These are phyloP conservation scores for Backusella sp. DNA, from an alignment of 192 early-diverging fungal species.

Conservation along the genomic window DNA sequence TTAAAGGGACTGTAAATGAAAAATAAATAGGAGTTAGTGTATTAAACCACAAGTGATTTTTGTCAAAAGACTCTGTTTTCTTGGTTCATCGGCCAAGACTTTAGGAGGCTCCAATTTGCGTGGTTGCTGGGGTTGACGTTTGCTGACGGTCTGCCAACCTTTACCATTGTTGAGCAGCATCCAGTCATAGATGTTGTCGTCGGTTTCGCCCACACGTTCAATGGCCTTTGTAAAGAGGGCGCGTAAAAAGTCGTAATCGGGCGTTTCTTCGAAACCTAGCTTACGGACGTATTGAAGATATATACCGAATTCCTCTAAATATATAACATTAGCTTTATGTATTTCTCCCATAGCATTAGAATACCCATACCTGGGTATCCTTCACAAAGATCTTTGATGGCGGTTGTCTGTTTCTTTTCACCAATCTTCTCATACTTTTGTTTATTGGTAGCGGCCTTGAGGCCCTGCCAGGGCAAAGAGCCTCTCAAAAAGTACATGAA, in stretches of 20 bases:
- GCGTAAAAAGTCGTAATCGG: slow-evolving; percentile 92
- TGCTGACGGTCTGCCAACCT: slow-evolving; percentile 43
- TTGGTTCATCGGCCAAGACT: not conserved
- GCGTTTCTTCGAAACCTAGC: slow-evolving; percentile 92
- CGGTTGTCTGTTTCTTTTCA: slow-evolving; percentile 93
- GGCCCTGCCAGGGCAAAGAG: slow-evolving; percentile 94
- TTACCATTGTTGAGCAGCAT: slow-evolving; percentile 64
- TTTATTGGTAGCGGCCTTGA: slow-evolving; percentile 97
- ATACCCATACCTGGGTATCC: slow-evolving; percentile 88
- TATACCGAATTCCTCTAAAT: slow-evolving; percentile 78
- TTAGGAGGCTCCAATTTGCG: not conserved
- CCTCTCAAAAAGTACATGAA: slow-evolving; percentile 98
- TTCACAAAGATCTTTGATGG: slow-evolving; percentile 87
- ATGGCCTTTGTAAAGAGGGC: slow-evolving; percentile 82
- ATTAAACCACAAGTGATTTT: slow-evolving; percentile 26
- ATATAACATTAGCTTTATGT: not conserved
- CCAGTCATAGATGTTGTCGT: slow-evolving; percentile 97
- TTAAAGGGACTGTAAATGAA: not conserved
- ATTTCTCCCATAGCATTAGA: no score
- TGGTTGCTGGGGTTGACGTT: not conserved
- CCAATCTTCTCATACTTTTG: slow-evolving; percentile 99
- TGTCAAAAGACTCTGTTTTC: slow-evolving; percentile 8
- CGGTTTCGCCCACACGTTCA: slow-evolving; percentile 65
- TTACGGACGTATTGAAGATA: slow-evolving; percentile 87
- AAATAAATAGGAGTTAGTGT: slow-evolving; percentile 10